Conservation (phyloP, 2,329 filamentous ascomycete genomes). For the Juglanconis oblonga region DNA sequence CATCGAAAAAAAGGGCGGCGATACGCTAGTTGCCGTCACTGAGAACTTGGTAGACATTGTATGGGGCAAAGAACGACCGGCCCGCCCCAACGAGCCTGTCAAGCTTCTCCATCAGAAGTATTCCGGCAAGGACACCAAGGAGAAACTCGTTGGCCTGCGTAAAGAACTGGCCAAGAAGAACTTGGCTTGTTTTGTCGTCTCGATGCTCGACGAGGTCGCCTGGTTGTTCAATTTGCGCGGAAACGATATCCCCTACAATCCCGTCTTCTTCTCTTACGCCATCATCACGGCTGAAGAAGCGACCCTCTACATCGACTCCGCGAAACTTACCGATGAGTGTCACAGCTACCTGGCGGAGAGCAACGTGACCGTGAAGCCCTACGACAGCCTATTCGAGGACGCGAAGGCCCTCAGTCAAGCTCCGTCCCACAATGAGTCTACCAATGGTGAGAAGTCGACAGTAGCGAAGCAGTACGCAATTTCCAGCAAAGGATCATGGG, state of each 20-base stretch:
- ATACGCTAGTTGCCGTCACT: conserved; percentile 69
- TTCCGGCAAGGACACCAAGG: conserved; percentile 75
- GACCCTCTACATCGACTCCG: conserved; percentile 79
- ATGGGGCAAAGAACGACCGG: conserved; percentile 75
- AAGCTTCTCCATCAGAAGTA: conserved; percentile 69
- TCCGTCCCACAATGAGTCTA: conserved; percentile 27
- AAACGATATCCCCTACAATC: conserved; percentile 95
- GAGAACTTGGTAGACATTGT: conserved; percentile 87
- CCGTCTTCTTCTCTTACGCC: conserved; percentile 97
- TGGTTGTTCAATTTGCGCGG: conserved; percentile 98
- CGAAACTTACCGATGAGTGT: conserved; percentile 69
- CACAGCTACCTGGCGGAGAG: conserved; percentile 67
- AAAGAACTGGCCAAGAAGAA: conserved; percentile 91
- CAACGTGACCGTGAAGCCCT: conserved; percentile 74
- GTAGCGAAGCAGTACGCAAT: conserved; percentile 69
- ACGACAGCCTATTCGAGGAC: conserved; percentile 77
- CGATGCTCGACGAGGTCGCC: conserved; percentile 92
- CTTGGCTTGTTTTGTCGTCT: conserved; percentile 81
- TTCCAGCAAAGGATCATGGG: conserved; percentile 91
- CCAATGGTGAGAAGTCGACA: conserved; percentile 25
- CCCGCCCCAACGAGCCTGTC: conserved; percentile 72
- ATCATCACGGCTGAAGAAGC: conserved; percentile 74
- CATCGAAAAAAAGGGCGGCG: conserved; percentile 81
- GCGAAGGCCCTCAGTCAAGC: conserved; percentile 60
- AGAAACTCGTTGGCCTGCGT: conserved; percentile 83